These are phyloP conservation scores for Hygrophoropsis aurantiaca DNA, from an alignment of 768 basidiomycete species.

Conservation along the genomic window DNA sequence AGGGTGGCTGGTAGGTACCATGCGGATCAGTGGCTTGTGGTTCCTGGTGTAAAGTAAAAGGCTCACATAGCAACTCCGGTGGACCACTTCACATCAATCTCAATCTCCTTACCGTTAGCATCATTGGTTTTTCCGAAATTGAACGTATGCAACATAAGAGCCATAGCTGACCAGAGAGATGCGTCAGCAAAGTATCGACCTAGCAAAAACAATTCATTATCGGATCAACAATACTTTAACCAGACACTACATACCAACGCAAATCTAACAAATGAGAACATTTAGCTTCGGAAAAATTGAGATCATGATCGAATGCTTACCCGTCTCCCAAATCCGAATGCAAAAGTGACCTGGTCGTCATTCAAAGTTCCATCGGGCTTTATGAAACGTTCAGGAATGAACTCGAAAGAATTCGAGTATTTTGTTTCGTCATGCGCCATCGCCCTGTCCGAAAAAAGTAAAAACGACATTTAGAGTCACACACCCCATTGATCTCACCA, in stretches of 20 bases:
- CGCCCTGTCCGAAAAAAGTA: slow-evolving; percentile 20
- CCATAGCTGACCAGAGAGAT: slow-evolving; percentile 13
- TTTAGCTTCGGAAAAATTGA: no score
- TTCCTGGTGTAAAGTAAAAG: no score
- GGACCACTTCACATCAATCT: slow-evolving; percentile 10
- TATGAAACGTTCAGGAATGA: slow-evolving; percentile 56
- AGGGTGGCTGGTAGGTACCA: slow-evolving; percentile 7
- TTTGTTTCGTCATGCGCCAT: slow-evolving; percentile 48
- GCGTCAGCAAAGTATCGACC: slow-evolving; percentile 11
- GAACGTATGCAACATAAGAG: slow-evolving; percentile 17
- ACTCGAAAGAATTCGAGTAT: slow-evolving; percentile 51
- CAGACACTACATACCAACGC: no score
- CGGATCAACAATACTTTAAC: no score
- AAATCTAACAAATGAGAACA: no score
- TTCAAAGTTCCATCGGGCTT: slow-evolving; percentile 3
- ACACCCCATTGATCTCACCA: slow-evolving; percentile 20
- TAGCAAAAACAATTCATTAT: no score
- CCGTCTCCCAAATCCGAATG: slow-evolving; percentile 7
- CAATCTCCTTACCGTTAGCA: slow-evolving; percentile 9
- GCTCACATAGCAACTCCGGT: slow-evolving; percentile 14
- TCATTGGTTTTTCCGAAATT: slow-evolving; percentile 11
- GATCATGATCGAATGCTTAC: background rate
- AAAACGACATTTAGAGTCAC: background rate
- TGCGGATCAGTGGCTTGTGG: background rate
- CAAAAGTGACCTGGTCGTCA: slow-evolving; percentile 1